Conservation (phyloP, 345 rosid species). For the Clausena lansium region DNA sequence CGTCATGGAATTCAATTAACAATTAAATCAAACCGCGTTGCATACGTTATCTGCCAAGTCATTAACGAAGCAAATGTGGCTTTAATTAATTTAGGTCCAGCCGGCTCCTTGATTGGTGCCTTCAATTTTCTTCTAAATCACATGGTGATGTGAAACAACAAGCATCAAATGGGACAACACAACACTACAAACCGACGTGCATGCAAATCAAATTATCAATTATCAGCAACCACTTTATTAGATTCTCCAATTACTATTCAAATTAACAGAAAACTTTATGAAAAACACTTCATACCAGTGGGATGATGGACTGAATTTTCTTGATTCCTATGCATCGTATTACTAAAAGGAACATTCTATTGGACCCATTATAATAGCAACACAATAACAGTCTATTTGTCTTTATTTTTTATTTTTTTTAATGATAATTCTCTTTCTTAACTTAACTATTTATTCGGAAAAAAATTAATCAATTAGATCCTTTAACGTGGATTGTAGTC, state of each 20-base stretch:
- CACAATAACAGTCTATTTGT: too few relatives aligned
- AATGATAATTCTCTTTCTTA: too few relatives aligned
- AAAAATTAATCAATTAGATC: too few relatives aligned
- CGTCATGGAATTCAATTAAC: neutral
- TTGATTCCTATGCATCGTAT: neutral
- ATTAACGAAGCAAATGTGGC: neutral
- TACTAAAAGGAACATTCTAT: neutral
- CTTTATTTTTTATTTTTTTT: too few relatives aligned
- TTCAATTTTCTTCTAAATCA: conserved; percentile 1
- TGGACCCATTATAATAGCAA: too few relatives aligned
- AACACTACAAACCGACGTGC: neutral
- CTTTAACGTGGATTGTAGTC: too few relatives aligned
- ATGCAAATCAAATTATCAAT: neutral
- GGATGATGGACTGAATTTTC: neutral
- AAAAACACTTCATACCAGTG: neutral
- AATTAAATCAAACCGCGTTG: neutral
- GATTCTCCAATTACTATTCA: neutral
- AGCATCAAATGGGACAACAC: too few relatives aligned
- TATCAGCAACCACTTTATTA: neutral
- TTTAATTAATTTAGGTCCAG: neutral
- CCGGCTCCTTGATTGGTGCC: conserved; percentile 13
- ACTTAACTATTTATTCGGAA: too few relatives aligned
- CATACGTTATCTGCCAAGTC: neutral
- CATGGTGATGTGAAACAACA: neutral
- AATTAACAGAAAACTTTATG: neutral